Evolutionary conservation across 2,329 filamentous ascomycete genomes (phyloP).

Genomic region (Botrytis deweyae): DNA sequence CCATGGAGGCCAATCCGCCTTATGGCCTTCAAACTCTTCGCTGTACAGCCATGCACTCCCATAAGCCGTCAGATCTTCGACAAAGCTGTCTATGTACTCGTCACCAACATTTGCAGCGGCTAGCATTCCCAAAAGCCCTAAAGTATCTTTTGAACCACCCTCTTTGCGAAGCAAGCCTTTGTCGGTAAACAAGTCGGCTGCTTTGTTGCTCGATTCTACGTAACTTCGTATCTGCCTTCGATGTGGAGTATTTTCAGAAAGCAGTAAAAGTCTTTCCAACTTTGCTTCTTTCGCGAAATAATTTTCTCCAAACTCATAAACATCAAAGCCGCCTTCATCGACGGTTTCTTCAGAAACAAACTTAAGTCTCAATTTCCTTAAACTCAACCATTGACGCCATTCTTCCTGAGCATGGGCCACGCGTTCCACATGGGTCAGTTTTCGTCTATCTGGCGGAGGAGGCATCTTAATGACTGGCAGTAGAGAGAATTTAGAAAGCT

Average conservation of each 20-base stretch:
- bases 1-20: slow-evolving; percentile 14
- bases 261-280: neutral
- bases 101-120: slow-evolving; percentile 4
- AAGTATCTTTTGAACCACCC: neutral
- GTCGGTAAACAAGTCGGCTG: neutral
- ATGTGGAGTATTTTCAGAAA: neutral
- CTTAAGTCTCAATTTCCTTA: neutral
- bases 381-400: neutral
- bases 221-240: too few relatives aligned
- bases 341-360: neutral
- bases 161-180: neutral
- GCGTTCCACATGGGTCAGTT: neutral
- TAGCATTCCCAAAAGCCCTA: slow-evolving; percentile 6
- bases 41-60: neutral
- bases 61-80: neutral
- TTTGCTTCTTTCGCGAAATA: neutral
- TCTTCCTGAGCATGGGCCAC: neutral
- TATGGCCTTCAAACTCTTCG: slow-evolving; percentile 9
- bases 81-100: neutral
- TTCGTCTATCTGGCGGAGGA: neutral
- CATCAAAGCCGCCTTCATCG: neutral
- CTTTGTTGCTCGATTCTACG: neutral
- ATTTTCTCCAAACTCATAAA: neutral
- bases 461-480: neutral
- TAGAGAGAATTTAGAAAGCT: neutral